Base-by-base conservation (phyloP, 176 grass and related monocot genomes). In the Juncus effusus region DNA sequence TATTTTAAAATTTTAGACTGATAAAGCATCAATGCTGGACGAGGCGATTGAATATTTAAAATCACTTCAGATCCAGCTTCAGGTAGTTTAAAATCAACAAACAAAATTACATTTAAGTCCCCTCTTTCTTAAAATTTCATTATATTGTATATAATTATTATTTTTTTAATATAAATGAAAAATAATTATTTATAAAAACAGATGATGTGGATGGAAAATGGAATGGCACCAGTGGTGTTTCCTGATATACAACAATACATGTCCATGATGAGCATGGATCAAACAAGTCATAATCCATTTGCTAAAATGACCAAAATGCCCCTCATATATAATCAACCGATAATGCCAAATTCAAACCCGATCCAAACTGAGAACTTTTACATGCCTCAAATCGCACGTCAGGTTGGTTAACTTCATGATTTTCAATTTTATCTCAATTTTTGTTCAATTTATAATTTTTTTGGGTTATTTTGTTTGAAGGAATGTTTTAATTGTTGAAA, bases 1-100 rank as follows among this genome's bases (percentile, higher is more conserved):
- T 11, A 49, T 75, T 16, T 28, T 28, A 28, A 28, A 28, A 28
- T 52, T 84, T 74, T 36, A 91, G 88, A 86, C 88, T 19, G 88
- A 91, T 73, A 91, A 91, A 66, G 80, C 85, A 38, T 91, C 88
- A 0, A 91, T 91, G 88, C 78, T 91, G 12, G 88, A 91, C 42
- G 88, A 91, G 54, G 83, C 83, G 3, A 91, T 91, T 37, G 83
- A 91, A 47, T 91, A 91, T 60, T 59, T 91, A 19, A 91, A 91
- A 68, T 83, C 83, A 16, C 88, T 91, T 12, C 83, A 91, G 38
- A 65, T 91, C 13, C 88, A 91, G 39, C 83, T 91, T 61, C 88
- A 91, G 83, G 88, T 87, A 83, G n/a, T 54, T 2, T 10, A 42
- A 50, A 67, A 78, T 79, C 40, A 61, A 44, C 56, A 19, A 40